Conservation (phyloP, 2,329 filamentous ascomycete genomes). For the Chalaropsis ovoidea region DNA sequence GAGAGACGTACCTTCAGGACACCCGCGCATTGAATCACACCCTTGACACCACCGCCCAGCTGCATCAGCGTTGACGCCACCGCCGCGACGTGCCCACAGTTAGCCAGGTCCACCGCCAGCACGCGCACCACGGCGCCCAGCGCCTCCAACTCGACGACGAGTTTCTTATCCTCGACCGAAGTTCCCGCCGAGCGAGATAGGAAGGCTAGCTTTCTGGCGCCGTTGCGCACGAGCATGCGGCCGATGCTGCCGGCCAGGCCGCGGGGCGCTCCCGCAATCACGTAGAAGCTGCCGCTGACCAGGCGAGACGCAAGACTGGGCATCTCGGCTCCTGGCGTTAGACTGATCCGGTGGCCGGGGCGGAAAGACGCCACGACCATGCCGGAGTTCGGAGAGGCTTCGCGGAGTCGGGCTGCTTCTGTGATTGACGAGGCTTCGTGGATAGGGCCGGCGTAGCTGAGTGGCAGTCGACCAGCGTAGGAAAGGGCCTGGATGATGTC, state of each 20-base stretch:
- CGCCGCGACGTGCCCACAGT: conserved; percentile 30
- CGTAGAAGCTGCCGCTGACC: conserved; percentile 37
- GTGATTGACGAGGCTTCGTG: neutral
- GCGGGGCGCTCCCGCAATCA: conserved; percentile 48
- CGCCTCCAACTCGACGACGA: conserved; percentile 32
- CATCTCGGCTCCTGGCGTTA: conserved; percentile 27
- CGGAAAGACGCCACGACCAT: conserved; percentile 21
- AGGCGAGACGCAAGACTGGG: conserved; percentile 30
- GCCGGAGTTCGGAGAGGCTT: conserved; percentile 16
- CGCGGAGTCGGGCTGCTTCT: neutral
- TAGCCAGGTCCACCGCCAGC: conserved; percentile 38
- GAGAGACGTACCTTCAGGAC: conserved; percentile 30
- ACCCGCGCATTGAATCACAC: conserved; percentile 34
- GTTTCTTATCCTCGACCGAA: conserved; percentile 29
- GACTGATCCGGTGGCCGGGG: conserved; percentile 28
- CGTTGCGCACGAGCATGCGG: conserved; percentile 40
- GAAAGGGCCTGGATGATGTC: conserved; percentile 16
- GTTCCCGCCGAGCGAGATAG: conserved; percentile 41
- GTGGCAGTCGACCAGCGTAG: neutral
- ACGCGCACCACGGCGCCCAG: conserved; percentile 32
- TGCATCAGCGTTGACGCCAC: conserved; percentile 27
- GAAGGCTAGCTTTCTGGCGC: conserved; percentile 44
- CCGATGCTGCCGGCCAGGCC: conserved; percentile 48
- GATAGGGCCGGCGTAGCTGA: conserved; percentile 4
- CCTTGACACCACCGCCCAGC: conserved; percentile 29